phyloP scores from a whole-genome alignment of 805 yeast genomes.

The Candida pseudofarinosa region DNA sequence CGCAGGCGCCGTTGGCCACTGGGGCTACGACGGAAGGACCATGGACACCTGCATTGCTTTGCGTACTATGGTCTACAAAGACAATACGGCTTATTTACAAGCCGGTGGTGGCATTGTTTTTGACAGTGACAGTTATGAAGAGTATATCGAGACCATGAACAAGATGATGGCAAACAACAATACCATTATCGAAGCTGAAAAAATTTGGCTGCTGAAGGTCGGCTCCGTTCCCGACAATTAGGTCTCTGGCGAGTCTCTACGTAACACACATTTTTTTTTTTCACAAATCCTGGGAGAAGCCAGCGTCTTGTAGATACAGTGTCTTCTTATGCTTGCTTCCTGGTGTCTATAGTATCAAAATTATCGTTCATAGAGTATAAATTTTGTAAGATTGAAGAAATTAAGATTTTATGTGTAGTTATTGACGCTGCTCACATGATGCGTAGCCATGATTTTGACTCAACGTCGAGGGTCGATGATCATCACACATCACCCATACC shows the following conservation, averaged over 20 bases:
- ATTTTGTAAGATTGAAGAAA: neutral
- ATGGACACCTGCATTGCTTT: conserved; percentile 98
- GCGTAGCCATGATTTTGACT: conserved; percentile 1
- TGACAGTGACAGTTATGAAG: conserved; percentile 94
- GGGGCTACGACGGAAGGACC: conserved; percentile 92
- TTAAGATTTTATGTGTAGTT: neutral
- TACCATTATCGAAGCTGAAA: conserved; percentile 90
- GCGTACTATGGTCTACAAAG: conserved; percentile 93
- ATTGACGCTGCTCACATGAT: conserved; percentile 5
- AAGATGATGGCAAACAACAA: conserved; percentile 92
- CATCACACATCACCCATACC: conserved; percentile 8
- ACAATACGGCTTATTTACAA: conserved; percentile 86
- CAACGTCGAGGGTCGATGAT: conserved; percentile 16
- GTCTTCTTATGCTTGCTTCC: too few relatives aligned
- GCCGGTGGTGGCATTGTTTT: conserved; percentile 99
- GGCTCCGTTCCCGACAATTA: conserved; percentile 9
- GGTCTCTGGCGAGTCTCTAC: too few relatives aligned
- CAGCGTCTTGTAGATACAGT: too few relatives aligned
- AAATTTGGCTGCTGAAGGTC: conserved; percentile 56
- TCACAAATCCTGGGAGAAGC: too few relatives aligned
- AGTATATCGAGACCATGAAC: conserved; percentile 93
- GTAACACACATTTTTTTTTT: too few relatives aligned
- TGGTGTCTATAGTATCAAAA: too few relatives aligned
- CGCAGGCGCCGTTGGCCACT: conserved; percentile 98
- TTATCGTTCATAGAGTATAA: neutral